Evolutionary conservation across 192 early-diverging fungal genomes (phyloP).

Genomic region (Umbelopsis isabellina): DNA sequence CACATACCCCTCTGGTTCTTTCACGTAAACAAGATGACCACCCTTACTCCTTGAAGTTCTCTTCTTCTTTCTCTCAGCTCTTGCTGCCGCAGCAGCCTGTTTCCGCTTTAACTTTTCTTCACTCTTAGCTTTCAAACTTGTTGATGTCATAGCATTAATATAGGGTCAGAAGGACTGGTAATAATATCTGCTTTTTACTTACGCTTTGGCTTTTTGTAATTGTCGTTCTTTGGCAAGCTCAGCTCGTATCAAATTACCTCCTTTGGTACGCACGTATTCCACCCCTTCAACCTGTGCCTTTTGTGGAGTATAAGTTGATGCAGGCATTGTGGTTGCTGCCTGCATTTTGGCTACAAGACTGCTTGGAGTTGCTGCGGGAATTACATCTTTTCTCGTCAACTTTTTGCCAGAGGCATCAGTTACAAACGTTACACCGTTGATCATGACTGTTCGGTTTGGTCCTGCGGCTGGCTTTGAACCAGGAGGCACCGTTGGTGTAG

Average conservation of each 20-base stretch:
- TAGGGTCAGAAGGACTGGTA: no score
- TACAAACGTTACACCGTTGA: conserved; percentile 39
- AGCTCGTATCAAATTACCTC: conserved; percentile 43
- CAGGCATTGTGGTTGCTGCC: background rate
- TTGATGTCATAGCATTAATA: no score
- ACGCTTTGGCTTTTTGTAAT: conserved; percentile 32
- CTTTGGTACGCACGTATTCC: conserved; percentile 40
- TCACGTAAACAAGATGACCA: conserved; percentile 28
- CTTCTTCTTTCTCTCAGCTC: background rate
- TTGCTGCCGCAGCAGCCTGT: background rate
- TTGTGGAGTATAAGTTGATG: conserved; percentile 25
- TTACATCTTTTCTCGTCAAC: conserved; percentile 29
- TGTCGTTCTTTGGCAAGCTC: conserved; percentile 33
- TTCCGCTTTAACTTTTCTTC: background rate
- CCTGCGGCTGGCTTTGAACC: background rate
- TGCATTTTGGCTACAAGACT: conserved; percentile 3
- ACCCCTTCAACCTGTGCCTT: conserved; percentile 40
- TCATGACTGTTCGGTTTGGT: conserved; percentile 29
- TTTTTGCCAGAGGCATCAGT: conserved; percentile 44
- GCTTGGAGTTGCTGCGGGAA: background rate
- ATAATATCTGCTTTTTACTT: background rate
- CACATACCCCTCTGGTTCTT: conserved; percentile 34
- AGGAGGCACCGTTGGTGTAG: background rate
- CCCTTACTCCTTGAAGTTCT: conserved; percentile 21
- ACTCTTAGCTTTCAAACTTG: background rate